Evolutionary conservation across 208 protist species (phyloP).

Genomic region (Lotmaria passim): DNA sequence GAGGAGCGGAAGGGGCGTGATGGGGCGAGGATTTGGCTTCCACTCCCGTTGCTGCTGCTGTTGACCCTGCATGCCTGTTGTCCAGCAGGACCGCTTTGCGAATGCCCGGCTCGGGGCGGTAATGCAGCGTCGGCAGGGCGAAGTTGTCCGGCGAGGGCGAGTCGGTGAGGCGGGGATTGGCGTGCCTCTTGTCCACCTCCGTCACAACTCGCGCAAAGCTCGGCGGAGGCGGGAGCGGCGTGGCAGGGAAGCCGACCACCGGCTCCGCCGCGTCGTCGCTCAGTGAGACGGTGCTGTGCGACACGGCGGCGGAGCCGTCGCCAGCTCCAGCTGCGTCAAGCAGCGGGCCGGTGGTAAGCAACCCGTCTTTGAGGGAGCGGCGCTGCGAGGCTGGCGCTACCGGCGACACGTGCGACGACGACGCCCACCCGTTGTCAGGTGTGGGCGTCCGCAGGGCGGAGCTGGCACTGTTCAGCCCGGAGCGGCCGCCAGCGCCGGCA

Average conservation of each 20-base stretch:
- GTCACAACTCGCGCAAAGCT: neutral
- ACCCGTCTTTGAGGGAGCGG: constrained; percentile 16
- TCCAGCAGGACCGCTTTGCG: neutral
- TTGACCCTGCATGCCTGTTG: too few relatives aligned
- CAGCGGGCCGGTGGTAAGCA: too few relatives aligned
- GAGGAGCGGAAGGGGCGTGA: too few relatives aligned
- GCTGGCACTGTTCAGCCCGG: constrained; percentile 14
- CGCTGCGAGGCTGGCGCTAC: neutral
- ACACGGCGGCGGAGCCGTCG: neutral
- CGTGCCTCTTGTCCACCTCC: neutral
- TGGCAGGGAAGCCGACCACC: constrained; percentile 17
- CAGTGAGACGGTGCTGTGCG: constrained; percentile 12
- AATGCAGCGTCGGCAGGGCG: constrained; percentile 14
- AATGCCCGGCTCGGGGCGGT: neutral
- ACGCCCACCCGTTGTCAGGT: constrained; percentile 9
- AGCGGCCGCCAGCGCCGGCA: neutral
- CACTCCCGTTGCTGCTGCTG: neutral
- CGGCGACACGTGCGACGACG: constrained; percentile 3
- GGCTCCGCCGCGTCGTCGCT: constrained; percentile 2
- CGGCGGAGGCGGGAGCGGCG: constrained; percentile 6
- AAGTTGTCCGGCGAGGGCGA: constrained; percentile 23
- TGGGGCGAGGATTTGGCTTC: too few relatives aligned
- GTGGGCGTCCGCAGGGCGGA: constrained; percentile 16
- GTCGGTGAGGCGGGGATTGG: constrained; percentile 12
- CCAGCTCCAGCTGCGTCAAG: neutral